Base-by-base conservation (phyloP, 2,329 filamentous ascomycete genomes). In the Diaporthe citrichinensis region DNA sequence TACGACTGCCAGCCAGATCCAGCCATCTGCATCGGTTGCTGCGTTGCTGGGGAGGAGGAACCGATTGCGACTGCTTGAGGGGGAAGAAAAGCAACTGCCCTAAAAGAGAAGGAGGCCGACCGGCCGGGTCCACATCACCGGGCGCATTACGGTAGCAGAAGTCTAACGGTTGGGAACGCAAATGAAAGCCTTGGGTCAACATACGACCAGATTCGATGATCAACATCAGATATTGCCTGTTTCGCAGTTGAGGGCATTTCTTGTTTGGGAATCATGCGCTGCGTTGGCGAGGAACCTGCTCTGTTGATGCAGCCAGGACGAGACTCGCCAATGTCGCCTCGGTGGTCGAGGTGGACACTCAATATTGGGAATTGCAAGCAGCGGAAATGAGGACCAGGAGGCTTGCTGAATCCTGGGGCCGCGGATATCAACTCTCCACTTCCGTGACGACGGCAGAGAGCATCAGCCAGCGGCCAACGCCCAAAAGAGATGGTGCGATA, bases 401-500 rank as follows among this genome's bases (percentile, higher is more conserved):
- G 71, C 71, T 39, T 61, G 69, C 25, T 71, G 51, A 44, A 58
- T 44, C 36, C 39, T 55, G 49, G 51, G 68, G 14, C n/a, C 39
- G 36, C 51, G 55, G 55, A 72, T 34, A 53, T 65, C 71, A 73
- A 62, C 57, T 53, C 71, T 31, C 71, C 71, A 73, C 71, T 53
- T 41, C n/a, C 10, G 36, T 65, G 71, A 53, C 71, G 58, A 73
- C 71, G 57, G 41, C 41, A 20, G 28, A 39, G 69, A 36, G 55
- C 69, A 39, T 6, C 46, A n/a, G 17, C 44, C 59, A 31, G 71
- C 57, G 57, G 49, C 58, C 34, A 31, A 34, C 6, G 46, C 71
- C 71, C 69, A 62, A 73, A 62, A 36, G 49, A 62, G 71, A 73
- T 73, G 71, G 59, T 73, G 71, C 58, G 71, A 73, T 73, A 53